Evolutionary conservation across 2,329 filamentous ascomycete species (phyloP), one percentile per base, ranked within the genome.

Genomic region (Penicillium sp.): DNA sequence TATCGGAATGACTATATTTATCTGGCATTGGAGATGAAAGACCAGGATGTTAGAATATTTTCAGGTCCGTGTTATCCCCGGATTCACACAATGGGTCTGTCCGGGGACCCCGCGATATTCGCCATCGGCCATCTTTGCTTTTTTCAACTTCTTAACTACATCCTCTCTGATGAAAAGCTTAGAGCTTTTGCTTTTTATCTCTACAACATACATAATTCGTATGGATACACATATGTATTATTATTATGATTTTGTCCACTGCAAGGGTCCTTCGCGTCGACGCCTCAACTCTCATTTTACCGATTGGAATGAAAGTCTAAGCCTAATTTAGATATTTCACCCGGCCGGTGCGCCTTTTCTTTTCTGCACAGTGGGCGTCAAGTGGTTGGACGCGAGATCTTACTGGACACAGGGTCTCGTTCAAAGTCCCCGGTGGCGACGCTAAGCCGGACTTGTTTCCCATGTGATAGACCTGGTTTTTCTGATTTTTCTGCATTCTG

Each of bases 91-190:
- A 25, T 51, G 36, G 38, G 25, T 44, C 45, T 55, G 19, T 55
- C 27, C 19, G 44, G 45, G 33, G 41, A 50, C 54, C 54, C 54
- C 54, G 29, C 49, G 42, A 57, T 57, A 35, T 52, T 33, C 9
- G 19, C 17, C n/a, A 45, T 42, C 43, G 23, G 21, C 12, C 25
- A 45, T 36, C 35, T 23, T 33, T 36, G 53, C 33, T 53, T 45
- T 36, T 36, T 51, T 45, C 3, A 8, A 17, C 21, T 42, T 25
- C 21, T 42, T 25, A 10, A 29, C 19, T 45, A 27, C 17, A 36
- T 38, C 25, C 6, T 15, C 6, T 35, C 10, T 52, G 29, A 6
- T 17, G 5, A 17, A 17, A 35, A 17, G 33, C 33, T 17, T 35
- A 7, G 6, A 0, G 5, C 1, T 17, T 8, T 4, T 35, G 33